Evolutionary conservation across 352 stramenopile species (phyloP).

Genomic region (Globisporangium rhizosaccharum): DNA sequence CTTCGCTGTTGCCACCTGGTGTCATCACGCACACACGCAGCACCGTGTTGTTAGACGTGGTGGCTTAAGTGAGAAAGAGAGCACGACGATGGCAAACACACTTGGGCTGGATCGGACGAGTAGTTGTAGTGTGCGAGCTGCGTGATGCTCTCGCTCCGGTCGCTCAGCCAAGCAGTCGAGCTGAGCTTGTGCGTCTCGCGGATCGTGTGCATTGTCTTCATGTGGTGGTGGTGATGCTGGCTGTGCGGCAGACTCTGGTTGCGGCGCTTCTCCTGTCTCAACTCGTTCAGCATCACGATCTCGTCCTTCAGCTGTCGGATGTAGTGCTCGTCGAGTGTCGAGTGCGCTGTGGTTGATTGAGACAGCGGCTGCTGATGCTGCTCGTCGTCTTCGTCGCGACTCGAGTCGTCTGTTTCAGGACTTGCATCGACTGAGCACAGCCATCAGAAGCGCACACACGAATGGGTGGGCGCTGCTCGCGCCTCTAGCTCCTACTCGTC

Average conservation of each 20-base stretch:
- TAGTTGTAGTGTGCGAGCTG: slow-evolving; percentile 43
- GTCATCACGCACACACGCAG: neutral
- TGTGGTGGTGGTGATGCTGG: slow-evolving; percentile 21
- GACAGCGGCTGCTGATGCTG: no score
- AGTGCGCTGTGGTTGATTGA: neutral
- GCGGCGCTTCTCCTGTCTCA: slow-evolving; percentile 10
- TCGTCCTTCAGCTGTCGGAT: slow-evolving; percentile 53
- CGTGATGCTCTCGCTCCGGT: slow-evolving; percentile 12
- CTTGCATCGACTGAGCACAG: neutral
- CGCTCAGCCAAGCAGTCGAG: slow-evolving; percentile 6
- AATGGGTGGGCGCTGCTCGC: neutral
- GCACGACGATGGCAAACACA: slow-evolving; percentile 8
- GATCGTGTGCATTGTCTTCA: slow-evolving; percentile 62
- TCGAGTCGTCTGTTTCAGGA: slow-evolving; percentile 8
- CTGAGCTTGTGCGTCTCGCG: slow-evolving; percentile 28
- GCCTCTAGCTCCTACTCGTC: neutral
- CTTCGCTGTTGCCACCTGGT: slow-evolving; percentile 28
- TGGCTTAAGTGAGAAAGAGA: no score
- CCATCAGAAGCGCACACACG: neutral
- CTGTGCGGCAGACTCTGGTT: neutral
- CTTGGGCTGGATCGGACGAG: slow-evolving; percentile 36
- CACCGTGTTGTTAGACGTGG: no score
- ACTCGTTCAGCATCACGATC: slow-evolving; percentile 35
- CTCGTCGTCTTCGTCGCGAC: neutral
- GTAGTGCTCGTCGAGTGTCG: slow-evolving; percentile 32